A percentile compares a stretch with the other conserved stretches of the same genome.
Conservation (phyloP, 495 filamentous ascomycete species). For the Daldinia concentrica region DNA sequence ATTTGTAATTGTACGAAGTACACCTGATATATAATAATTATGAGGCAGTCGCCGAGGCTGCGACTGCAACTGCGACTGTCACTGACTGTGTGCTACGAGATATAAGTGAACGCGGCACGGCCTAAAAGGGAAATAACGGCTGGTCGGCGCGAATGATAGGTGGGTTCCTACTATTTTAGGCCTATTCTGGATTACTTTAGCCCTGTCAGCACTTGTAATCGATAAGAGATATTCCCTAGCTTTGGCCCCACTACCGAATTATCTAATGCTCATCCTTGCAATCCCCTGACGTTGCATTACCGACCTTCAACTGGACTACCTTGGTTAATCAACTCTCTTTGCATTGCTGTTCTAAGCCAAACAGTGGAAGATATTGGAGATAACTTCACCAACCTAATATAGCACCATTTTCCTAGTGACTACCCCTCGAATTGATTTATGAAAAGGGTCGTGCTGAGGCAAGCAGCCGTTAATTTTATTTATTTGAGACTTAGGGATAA, state of each 20-base stretch:
- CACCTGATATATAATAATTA: constrained; percentile 6
- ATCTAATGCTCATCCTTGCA: constrained; percentile 23
- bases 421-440: background rate
- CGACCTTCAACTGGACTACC: constrained; percentile 8
- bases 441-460: background rate
- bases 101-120: constrained; percentile 11
- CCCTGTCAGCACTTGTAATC: background rate
- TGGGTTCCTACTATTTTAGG: background rate
- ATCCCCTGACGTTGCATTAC: constrained; percentile 32
- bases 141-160: constrained; percentile 21
- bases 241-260: constrained; percentile 25
- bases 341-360: background rate
- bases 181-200: background rate
- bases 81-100: background rate
- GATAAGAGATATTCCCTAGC: constrained; percentile 17
- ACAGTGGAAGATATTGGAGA: constrained; percentile 3
- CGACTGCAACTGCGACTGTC: too few relatives aligned
- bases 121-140: constrained; percentile 31
- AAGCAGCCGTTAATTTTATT: background rate
- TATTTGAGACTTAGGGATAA: background rate
- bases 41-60: background rate
- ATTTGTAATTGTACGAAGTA: background rate
- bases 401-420: background rate
- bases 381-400: constrained; percentile 7
- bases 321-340: constrained; percentile 4